phyloP scores from a whole-genome alignment of 495 filamentous ascomycete species.

The Neurospora tetraspora region DNA sequence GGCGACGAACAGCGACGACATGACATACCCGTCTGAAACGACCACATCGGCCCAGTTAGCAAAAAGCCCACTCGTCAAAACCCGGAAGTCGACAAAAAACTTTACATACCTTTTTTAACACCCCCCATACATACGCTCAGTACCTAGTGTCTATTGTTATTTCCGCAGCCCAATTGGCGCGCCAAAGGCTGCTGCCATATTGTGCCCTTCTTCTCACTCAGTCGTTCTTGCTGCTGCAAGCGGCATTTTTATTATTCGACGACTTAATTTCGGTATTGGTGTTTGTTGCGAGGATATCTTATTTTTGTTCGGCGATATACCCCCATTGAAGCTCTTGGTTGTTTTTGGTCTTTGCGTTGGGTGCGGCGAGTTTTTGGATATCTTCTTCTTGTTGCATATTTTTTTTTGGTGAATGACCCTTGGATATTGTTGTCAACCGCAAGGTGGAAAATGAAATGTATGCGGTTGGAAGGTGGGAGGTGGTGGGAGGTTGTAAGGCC shows the following conservation, averaged over 20 bases:
- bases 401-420: neutral
- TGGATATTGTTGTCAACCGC: neutral
- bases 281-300: slow-evolving; percentile 3
- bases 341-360: neutral
- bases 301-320: slow-evolving; percentile 8
- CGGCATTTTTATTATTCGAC: neutral
- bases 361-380: slow-evolving; percentile 1
- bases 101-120: neutral
- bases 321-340: slow-evolving; percentile 4
- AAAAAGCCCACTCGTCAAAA: neutral
- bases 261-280: neutral
- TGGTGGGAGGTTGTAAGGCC: neutral
- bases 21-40: neutral
- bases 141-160: neutral
- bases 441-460: neutral
- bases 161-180: neutral
- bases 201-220: neutral
- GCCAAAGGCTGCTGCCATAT: neutral
- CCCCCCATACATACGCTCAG: neutral
- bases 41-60: neutral
- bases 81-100: neutral
- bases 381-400: neutral
- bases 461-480: neutral
- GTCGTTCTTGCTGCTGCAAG: neutral
- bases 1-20: neutral